These are phyloP conservation scores for Botrytis porri DNA, from an alignment of 2,329 filamentous ascomycete genomes.

Conservation along the genomic window DNA sequence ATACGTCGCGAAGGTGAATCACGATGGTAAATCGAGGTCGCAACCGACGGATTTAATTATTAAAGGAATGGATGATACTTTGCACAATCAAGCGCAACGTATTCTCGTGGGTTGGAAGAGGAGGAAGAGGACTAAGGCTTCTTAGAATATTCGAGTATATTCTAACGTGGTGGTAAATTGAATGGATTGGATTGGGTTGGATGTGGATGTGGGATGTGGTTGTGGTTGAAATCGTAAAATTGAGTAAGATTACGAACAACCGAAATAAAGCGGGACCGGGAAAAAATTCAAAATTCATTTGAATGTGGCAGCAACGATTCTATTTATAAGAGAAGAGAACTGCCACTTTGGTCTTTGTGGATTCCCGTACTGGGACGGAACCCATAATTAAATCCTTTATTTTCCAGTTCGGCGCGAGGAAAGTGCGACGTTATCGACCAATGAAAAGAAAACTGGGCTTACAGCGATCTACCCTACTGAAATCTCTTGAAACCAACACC, in stretches of 20 bases:
- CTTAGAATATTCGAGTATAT: slow-evolving; percentile 3
- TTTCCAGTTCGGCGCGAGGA: slow-evolving; percentile 3
- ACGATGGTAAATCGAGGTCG: background rate
- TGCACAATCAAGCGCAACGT: slow-evolving; percentile 7
- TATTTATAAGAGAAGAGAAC: slow-evolving; percentile 7
- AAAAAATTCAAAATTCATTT: background rate
- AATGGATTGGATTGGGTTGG: background rate
- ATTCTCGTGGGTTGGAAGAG: background rate
- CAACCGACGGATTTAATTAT: background rate
- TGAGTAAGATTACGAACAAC: slow-evolving; percentile 18
- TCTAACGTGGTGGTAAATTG: background rate
- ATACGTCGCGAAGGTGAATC: slow-evolving; percentile 7
- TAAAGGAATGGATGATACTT: slow-evolving; percentile 19
- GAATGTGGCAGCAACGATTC: background rate
- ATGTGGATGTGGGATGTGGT: background rate
- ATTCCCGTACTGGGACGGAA: background rate
- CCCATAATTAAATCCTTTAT: slow-evolving; percentile 18
- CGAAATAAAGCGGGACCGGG: slow-evolving; percentile 11
- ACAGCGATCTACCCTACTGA: slow-evolving; percentile 13
- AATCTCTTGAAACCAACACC: slow-evolving; percentile 2
- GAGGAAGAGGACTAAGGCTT: background rate
- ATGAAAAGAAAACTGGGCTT: background rate
- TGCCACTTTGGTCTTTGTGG: background rate
- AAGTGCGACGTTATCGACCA: slow-evolving; percentile 9
- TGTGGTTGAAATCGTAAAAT: slow-evolving; percentile 16